Base-by-base conservation (phyloP, 2,329 filamentous ascomycete species). In the Trichoderma sp. region DNA sequence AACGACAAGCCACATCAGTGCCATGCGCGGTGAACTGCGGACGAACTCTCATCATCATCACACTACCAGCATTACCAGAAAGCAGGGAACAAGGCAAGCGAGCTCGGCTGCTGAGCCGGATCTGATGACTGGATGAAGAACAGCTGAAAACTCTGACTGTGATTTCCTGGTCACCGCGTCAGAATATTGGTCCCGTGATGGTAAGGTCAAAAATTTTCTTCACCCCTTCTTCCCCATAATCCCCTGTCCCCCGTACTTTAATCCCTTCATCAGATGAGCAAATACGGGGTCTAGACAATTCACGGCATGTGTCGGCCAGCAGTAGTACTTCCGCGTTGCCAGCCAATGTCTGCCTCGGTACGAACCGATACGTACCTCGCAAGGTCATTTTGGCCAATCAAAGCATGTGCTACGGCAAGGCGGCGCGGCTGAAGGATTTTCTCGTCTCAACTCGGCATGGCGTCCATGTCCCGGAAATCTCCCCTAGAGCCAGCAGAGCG, bases 231-330 rank as follows among this genome's bases (percentile, higher is more conserved):
- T 50, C 72, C 65, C 72, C 72, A 29, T 68, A 27, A 27, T 64
- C 56, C 69, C 69, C 69, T 73, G 69, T 56, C 31, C 60, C 69
- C 69, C 69, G 69, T 73, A 73, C 63, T 56, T 73, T 56, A 50
- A 56, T 71, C 67, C 67, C 33, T 71, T 71, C 67, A 71, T 73
- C 69, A 73, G 69, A 73, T 73, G 69, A 73, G 69, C 59, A 73
- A 64, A 73, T 73, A 73, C 69, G 69, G 69, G 69, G 69, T 53
- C 56, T 50, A 50, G 38, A 72, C 62, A 18, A 65, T 41, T 53
- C 60, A 60, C 69, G 38, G 69, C 69, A 65, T 64, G 69, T 56
- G 41, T 64, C 59, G 60, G 69, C 60, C 60, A 64, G 41, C 14
- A 67, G 24, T n/a, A 31, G 64, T 31, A 53, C 41, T 53, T 31